Conservation (phyloP, 352 stramenopile species). For the Globisporangium radiosum region DNA sequence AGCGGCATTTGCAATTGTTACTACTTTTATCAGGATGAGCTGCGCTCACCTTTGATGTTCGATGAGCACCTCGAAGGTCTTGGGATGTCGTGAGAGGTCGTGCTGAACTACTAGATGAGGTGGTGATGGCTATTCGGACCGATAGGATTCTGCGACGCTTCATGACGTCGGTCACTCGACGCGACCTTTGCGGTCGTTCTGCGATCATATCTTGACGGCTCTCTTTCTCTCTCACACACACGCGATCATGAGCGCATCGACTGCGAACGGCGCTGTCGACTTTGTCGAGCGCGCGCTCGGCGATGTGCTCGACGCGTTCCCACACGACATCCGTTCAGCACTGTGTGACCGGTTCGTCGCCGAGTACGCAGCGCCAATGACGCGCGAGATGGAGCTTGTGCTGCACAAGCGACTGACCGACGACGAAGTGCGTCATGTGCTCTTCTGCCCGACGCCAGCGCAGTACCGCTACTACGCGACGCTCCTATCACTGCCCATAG, state of each 20-base stretch:
- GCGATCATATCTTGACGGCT: no score
- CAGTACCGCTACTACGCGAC: slow-evolving; percentile 24
- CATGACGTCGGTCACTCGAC: no score
- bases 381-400: slow-evolving; percentile 24
- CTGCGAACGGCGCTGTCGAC: neutral
- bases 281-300: slow-evolving; percentile 17
- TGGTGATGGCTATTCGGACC: no score
- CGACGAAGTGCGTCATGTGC: slow-evolving; percentile 26
- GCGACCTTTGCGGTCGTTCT: no score
- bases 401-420: slow-evolving; percentile 32
- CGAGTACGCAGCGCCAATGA: slow-evolving; percentile 21
- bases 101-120: no score
- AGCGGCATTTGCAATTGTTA: no score
- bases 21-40: no score
- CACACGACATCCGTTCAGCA: slow-evolving; percentile 12
- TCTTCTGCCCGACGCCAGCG: slow-evolving; percentile 19
- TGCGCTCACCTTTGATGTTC: no score
- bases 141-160: no score
- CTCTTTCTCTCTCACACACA: no score
- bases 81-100: no score
- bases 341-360: slow-evolving; percentile 19
- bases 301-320: slow-evolving; percentile 18
- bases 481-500: slow-evolving; percentile 15
- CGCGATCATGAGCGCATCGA: neutral
- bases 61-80: no score